phyloP scores from a whole-genome alignment of 2,329 filamentous ascomycete species.

The Scolecobasidium constrictum region DNA sequence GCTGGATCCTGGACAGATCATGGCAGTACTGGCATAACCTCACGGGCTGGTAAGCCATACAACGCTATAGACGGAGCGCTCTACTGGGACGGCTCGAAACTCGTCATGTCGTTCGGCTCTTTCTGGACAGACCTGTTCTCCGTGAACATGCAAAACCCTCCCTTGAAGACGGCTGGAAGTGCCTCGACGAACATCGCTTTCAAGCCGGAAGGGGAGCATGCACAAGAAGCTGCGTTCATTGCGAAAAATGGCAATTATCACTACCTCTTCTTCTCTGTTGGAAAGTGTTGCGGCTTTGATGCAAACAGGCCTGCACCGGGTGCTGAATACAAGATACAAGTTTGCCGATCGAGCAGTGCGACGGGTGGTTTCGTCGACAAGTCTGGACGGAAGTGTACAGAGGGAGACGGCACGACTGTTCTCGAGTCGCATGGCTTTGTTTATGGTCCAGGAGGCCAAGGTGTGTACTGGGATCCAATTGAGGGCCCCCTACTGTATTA shows the following conservation, averaged over 20 bases:
- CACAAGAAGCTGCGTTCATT: constrained; percentile 47
- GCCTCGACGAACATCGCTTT: constrained; percentile 38
- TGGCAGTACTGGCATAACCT: constrained; percentile 41
- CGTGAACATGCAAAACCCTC: constrained; percentile 27
- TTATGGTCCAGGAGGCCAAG: constrained; percentile 57
- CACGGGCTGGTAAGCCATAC: constrained; percentile 26
- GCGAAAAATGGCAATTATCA: constrained; percentile 46
- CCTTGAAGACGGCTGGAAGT: constrained; percentile 20
- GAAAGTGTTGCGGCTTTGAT: constrained; percentile 53
- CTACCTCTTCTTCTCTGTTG: constrained; percentile 54
- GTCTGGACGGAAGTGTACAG: constrained; percentile 40
- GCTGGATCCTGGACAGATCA: constrained; percentile 49
- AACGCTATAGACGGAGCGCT: constrained; percentile 43
- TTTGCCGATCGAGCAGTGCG: constrained; percentile 46
- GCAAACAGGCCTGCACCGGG: constrained; percentile 39
- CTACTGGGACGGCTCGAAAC: constrained; percentile 31
- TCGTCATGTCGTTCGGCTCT: constrained; percentile 51
- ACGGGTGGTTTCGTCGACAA: constrained; percentile 47
- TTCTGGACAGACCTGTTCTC: constrained; percentile 57
- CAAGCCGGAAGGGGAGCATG: constrained; percentile 38
- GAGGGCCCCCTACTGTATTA: constrained; percentile 50
- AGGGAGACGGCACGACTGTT: constrained; percentile 50
- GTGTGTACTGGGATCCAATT: constrained; percentile 40
- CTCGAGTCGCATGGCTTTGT: constrained; percentile 48
- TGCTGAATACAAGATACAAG: constrained; percentile 55